Conservation (phyloP, 768 basidiomycete genomes). For the Suillus clintonianus region DNA sequence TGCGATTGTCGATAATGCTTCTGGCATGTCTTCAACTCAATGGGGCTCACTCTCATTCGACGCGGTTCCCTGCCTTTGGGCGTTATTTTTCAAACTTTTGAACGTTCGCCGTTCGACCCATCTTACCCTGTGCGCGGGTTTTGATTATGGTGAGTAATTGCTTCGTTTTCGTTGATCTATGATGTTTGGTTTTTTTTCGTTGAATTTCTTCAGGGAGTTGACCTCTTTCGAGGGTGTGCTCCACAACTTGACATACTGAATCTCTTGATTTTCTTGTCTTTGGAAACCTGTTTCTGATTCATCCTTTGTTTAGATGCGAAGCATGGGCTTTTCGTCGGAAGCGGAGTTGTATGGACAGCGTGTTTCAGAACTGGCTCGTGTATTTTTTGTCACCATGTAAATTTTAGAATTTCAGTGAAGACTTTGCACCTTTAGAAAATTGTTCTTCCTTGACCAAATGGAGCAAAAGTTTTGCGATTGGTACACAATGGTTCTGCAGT, state of each 20-base stretch:
- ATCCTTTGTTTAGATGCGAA: background rate
- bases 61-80: slow-evolving; percentile 31
- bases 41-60: slow-evolving; percentile 89
- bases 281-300: slow-evolving; percentile 11
- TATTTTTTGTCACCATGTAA: background rate
- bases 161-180: slow-evolving; percentile 34
- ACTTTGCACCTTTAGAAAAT: background rate
- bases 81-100: slow-evolving; percentile 52
- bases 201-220: slow-evolving; percentile 96
- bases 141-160: slow-evolving; percentile 23
- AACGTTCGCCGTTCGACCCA: slow-evolving; percentile 53
- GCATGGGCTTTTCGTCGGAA: background rate
- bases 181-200: slow-evolving; percentile 54
- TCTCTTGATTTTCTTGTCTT: background rate
- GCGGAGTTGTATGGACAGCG: background rate
- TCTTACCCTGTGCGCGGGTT: slow-evolving; percentile 12
- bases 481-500: background rate
- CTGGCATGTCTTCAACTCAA: slow-evolving; percentile 66
- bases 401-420: background rate
- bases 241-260: slow-evolving; percentile 67
- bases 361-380: background rate
- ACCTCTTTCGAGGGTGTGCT: slow-evolving; percentile 67
- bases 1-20: slow-evolving; percentile 65
- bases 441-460: background rate
- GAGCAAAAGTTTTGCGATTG: background rate